phyloP scores from a whole-genome alignment of 495 filamentous ascomycete genomes.

The Penicillium pulvis region DNA sequence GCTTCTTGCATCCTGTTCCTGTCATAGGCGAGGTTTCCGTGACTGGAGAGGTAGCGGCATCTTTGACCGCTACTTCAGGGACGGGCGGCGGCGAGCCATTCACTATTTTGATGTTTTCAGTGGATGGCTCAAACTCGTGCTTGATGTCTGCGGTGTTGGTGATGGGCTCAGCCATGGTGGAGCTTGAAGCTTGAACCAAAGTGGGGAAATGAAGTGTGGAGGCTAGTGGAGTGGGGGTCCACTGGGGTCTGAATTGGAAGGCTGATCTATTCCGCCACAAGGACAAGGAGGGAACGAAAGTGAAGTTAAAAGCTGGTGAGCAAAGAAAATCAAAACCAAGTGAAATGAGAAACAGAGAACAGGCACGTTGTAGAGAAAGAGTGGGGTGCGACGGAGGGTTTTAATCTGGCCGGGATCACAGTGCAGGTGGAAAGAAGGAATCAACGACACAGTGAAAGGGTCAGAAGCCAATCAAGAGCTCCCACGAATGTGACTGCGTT shows the following conservation, averaged over 20 bases:
- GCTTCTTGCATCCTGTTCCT: slow-evolving; percentile 42
- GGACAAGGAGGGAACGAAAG: background rate
- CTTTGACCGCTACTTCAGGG: slow-evolving; percentile 27
- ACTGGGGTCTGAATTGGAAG: background rate
- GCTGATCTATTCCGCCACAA: background rate
- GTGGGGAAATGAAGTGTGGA: slow-evolving; percentile 17
- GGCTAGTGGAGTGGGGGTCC: background rate
- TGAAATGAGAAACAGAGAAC: background rate
- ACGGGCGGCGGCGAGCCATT: slow-evolving; percentile 20
- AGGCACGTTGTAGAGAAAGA: background rate
- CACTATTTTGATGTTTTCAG: slow-evolving; percentile 26
- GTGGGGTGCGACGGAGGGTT: slow-evolving; percentile 4
- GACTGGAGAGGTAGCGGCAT: slow-evolving; percentile 26
- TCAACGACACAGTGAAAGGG: background rate
- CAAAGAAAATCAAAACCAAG: no score
- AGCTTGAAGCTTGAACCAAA: slow-evolving; percentile 22
- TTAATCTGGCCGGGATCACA: slow-evolving; percentile 3
- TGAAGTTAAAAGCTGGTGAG: background rate
- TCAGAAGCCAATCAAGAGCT: slow-evolving; percentile 12
- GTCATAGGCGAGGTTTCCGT: slow-evolving; percentile 17
- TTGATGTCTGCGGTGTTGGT: slow-evolving; percentile 9
- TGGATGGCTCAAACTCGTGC: slow-evolving; percentile 32
- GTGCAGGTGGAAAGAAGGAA: background rate
- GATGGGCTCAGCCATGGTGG: slow-evolving; percentile 16
- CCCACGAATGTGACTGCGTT: slow-evolving; percentile 19